Base-by-base conservation (phyloP, 2,329 filamentous ascomycete genomes). In the Coniella vitis region DNA sequence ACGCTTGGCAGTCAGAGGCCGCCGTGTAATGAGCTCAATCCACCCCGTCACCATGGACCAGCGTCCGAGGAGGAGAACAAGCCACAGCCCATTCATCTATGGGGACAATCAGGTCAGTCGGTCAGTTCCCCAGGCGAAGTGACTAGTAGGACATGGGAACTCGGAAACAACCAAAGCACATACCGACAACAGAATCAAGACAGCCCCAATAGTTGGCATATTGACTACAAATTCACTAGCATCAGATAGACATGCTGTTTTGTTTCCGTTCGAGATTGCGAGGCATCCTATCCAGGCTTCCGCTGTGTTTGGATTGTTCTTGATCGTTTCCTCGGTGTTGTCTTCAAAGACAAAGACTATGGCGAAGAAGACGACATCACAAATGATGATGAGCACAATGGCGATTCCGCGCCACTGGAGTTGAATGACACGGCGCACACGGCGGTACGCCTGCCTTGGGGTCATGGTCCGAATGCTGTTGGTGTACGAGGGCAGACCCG, bases 391-490 rank as follows among this genome's bases (percentile, higher is more conserved):
- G 45, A 94, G 73, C 13, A 96, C 90, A 53, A 97, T 87, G 38
- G 83, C 80, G 52, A 96, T 91, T 38, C 90, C 91, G 58, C 91
- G 81, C 93, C 93, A 98, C 66, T 98, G 93, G 4, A 97, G 79
- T 63, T 87, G 82, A 34, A 98, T 78, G 16, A 97, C 90, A 57
- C 90, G 85, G 55, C 83, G 83, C 34, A 98, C 80, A 58, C 93
- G 83, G 55, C 87, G 83, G 63, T 94, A 96, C 2, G 94, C 88
- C 60, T 94, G 90, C 47, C 87, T 81, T 10, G 90, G 89, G 8
- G 87, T 87, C 63, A 90, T 79, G 53, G 83, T 87, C 54, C 79
- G 79, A 48, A 90, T 70, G 64, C 88, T 95, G 61, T 79, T 81
- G 12, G 79, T 77, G 67, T 90, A 90, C 0, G 84, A 85, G 0